These are phyloP conservation scores for Agrostemma githago DNA, from an alignment of 148 eudicot genomes.

Conservation along the genomic window DNA sequence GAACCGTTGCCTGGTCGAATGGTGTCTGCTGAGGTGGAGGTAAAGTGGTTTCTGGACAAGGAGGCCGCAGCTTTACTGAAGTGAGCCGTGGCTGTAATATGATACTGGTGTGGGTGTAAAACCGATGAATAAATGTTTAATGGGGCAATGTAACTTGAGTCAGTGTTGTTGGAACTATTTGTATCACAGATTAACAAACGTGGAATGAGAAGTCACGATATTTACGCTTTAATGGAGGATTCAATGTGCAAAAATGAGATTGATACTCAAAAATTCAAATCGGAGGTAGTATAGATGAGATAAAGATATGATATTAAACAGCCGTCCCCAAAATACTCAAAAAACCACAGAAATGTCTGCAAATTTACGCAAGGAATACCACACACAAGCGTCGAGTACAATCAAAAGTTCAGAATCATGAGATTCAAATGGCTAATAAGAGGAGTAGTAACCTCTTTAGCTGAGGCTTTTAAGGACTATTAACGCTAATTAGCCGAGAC, in stretches of 20 bases:
- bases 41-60: constrained; percentile 58
- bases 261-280: no score
- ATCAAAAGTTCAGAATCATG: constrained; percentile 1
- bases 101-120: background rate
- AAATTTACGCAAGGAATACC: constrained; percentile 10
- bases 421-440: constrained; percentile 1
- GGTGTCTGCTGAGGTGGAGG: constrained; percentile 49
- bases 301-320: background rate
- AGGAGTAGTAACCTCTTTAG: background rate
- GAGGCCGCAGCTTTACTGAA: constrained; percentile 42
- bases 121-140: constrained; percentile 1
- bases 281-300: background rate
- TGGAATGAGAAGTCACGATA: background rate
- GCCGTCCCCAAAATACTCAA: background rate
- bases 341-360: constrained; percentile 1
- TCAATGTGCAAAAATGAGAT: background rate
- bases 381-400: constrained; percentile 5
- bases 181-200: background rate
- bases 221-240: background rate
- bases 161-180: background rate
- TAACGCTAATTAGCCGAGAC: constrained; percentile 1
- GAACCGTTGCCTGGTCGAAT: constrained; percentile 31
- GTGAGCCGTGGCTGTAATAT: background rate
- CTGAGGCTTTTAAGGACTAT: background rate
- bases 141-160: no score